These are phyloP conservation scores for Cerrena zonata DNA, from an alignment of 1,284 basidiomycete species.

Conservation along the genomic window DNA sequence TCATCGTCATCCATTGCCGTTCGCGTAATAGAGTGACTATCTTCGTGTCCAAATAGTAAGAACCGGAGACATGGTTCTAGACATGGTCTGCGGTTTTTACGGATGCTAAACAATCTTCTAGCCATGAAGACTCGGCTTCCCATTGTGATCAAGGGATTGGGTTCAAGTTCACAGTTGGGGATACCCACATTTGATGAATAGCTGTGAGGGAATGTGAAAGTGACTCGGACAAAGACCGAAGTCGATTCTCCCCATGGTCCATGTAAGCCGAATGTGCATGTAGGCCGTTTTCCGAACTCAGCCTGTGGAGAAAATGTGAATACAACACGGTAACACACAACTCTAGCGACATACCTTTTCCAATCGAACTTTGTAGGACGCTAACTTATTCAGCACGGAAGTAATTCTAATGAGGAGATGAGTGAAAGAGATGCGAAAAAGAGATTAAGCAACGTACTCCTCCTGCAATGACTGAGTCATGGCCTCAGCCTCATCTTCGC, in stretches of 20 bases:
- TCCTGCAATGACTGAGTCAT: slow-evolving; percentile 69
- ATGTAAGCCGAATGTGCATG: slow-evolving; percentile 80
- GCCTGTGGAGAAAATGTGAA: slow-evolving; percentile 40
- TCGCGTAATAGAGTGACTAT: slow-evolving; percentile 26
- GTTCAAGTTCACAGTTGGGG: slow-evolving; percentile 78
- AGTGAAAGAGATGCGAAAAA: neutral
- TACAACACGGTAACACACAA: slow-evolving; percentile 3
- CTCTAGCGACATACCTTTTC: slow-evolving; percentile 58
- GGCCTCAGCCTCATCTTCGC: slow-evolving; percentile 38
- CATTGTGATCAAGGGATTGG: slow-evolving; percentile 73
- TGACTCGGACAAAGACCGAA: slow-evolving; percentile 80
- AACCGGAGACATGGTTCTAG: slow-evolving; percentile 78
- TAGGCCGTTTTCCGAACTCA: slow-evolving; percentile 70
- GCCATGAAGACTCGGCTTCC: slow-evolving; percentile 74
- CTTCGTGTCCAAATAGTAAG: slow-evolving; percentile 64
- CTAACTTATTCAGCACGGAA: slow-evolving; percentile 66
- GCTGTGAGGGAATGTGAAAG: slow-evolving; percentile 80
- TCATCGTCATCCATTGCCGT: slow-evolving; percentile 45
- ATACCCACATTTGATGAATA: slow-evolving; percentile 72
- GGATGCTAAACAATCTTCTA: slow-evolving; percentile 65
- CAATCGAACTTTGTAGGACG: slow-evolving; percentile 70
- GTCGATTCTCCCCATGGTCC: slow-evolving; percentile 85
- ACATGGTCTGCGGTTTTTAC: slow-evolving; percentile 68
- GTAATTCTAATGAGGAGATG: slow-evolving; percentile 75
- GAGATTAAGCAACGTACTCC: slow-evolving; percentile 47